These are phyloP conservation scores for Heterobasidion occidentale DNA, from an alignment of 1,284 basidiomycete species.

Conservation along the genomic window DNA sequence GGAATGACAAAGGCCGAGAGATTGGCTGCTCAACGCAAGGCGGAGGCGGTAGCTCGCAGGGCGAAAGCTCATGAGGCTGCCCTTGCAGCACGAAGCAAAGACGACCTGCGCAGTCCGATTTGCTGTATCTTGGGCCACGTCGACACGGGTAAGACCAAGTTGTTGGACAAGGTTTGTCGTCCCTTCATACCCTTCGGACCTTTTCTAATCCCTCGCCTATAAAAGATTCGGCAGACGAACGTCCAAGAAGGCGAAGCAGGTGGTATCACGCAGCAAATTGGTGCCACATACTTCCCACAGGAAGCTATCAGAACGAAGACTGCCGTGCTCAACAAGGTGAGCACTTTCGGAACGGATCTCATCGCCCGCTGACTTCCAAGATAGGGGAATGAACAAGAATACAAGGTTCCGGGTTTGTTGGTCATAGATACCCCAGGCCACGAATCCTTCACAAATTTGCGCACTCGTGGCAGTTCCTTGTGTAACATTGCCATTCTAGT, in stretches of 20 bases:
- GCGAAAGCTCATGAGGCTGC: conserved; percentile 83
- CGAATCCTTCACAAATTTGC: conserved; percentile 98
- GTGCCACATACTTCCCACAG: conserved; percentile 99
- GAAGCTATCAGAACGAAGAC: conserved; percentile 97
- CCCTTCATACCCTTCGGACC: neutral
- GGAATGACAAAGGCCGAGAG: conserved; percentile 59
- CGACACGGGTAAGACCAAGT: conserved; percentile 99
- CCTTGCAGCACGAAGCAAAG: conserved; percentile 81
- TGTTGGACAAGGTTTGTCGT: conserved; percentile 82
- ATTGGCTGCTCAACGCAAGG: conserved; percentile 72
- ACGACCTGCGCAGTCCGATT: conserved; percentile 92
- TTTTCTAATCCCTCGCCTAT: neutral
- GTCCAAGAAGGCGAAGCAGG: conserved; percentile 99
- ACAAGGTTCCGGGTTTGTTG: conserved; percentile 95
- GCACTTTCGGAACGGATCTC: conserved; percentile 5
- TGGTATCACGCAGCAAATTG: conserved; percentile 99
- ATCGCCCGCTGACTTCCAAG: conserved; percentile 4
- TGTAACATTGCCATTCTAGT: conserved; percentile 99
- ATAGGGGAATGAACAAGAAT: conserved; percentile 79
- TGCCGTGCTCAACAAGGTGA: conserved; percentile 78
- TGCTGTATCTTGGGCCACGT: conserved; percentile 99
- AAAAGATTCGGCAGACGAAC: conserved; percentile 96
- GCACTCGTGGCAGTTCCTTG: conserved; percentile 92
- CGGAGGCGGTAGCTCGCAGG: conserved; percentile 76
- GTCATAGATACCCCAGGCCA: conserved; percentile 99